phyloP scores from a whole-genome alignment of 805 yeast species.

The Ogataea neopini region DNA sequence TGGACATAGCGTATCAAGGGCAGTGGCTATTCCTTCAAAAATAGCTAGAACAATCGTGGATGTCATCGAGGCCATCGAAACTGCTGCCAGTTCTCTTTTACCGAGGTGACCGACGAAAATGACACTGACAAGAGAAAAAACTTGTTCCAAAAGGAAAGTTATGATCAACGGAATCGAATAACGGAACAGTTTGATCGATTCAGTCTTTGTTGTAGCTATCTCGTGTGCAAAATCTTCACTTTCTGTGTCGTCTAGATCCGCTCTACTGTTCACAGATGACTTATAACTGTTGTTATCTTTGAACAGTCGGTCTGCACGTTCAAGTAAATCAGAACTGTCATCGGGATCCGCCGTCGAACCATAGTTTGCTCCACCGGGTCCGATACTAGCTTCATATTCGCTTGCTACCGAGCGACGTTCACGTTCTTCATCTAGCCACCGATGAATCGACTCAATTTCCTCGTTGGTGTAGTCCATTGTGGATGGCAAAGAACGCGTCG shows the following conservation, averaged over 20 bases:
- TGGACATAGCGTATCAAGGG: conserved; percentile 76
- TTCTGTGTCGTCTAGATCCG: conserved; percentile 14
- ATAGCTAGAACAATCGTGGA: conserved; percentile 74
- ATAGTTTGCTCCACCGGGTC: conserved; percentile 11
- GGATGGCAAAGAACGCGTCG: conserved; percentile 39
- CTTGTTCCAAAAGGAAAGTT: conserved; percentile 62
- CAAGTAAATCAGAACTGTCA: conserved; percentile 22
- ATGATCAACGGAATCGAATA: conserved; percentile 59
- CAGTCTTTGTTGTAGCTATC: conserved; percentile 27
- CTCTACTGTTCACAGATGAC: conserved; percentile 10
- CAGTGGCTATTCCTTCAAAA: conserved; percentile 74
- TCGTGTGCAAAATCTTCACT: conserved; percentile 38
- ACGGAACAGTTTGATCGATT: conserved; percentile 37
- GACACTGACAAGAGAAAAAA: conserved; percentile 70
- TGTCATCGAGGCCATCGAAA: conserved; percentile 75
- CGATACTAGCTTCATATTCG: conserved; percentile 15
- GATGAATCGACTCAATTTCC: conserved; percentile 33
- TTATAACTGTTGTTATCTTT: conserved; percentile 24
- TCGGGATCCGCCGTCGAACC: conserved; percentile 26
- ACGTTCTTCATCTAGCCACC: conserved; percentile 40
- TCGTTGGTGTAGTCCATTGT: conserved; percentile 37
- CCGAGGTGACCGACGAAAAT: conserved; percentile 79
- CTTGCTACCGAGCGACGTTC: conserved; percentile 33
- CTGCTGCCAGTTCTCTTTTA: conserved; percentile 71
- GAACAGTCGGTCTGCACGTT: conserved; percentile 30